phyloP scores from a whole-genome alignment of 768 basidiomycete genomes.

The Flagelloscypha sp. region DNA sequence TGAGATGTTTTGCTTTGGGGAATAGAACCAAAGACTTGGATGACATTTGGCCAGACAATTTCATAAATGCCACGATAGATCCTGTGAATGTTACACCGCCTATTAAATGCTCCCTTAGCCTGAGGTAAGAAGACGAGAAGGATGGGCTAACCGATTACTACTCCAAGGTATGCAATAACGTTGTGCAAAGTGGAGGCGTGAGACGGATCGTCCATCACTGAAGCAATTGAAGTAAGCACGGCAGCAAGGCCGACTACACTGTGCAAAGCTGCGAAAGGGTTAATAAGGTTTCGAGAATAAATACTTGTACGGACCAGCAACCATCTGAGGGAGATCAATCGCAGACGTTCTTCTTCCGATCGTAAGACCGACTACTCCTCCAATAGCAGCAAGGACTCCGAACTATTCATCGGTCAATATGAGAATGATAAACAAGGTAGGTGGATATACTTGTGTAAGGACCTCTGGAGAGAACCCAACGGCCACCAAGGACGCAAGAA shows the following conservation, averaged over 20 bases:
- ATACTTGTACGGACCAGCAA: constrained; percentile 19
- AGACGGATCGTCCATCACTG: constrained; percentile 62
- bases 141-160: constrained; percentile 59
- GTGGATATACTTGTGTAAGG: constrained; percentile 65
- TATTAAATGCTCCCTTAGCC: constrained; percentile 18
- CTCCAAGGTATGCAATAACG: constrained; percentile 79
- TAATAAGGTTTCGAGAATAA: not conserved
- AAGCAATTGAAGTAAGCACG: constrained; percentile 77
- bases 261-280: constrained; percentile 59
- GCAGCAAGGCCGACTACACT: constrained; percentile 88
- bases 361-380: constrained; percentile 58
- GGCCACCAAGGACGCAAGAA: constrained; percentile 71
- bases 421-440: too few species aligned
- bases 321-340: constrained; percentile 83
- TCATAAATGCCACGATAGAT: constrained; percentile 83
- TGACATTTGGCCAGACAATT: constrained; percentile 75
- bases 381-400: constrained; percentile 66
- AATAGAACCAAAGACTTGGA: constrained; percentile 61
- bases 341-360: constrained; percentile 80
- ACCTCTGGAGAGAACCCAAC: constrained; percentile 75
- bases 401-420: too few species aligned
- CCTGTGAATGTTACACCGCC: constrained; percentile 86
- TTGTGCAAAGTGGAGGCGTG: constrained; percentile 70
- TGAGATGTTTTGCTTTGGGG: constrained; percentile 73
- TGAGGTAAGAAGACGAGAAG: constrained; percentile 3